phyloP scores from a whole-genome alignment of 2,329 filamentous ascomycete genomes.

The Alternaria novae-zelandiae region DNA sequence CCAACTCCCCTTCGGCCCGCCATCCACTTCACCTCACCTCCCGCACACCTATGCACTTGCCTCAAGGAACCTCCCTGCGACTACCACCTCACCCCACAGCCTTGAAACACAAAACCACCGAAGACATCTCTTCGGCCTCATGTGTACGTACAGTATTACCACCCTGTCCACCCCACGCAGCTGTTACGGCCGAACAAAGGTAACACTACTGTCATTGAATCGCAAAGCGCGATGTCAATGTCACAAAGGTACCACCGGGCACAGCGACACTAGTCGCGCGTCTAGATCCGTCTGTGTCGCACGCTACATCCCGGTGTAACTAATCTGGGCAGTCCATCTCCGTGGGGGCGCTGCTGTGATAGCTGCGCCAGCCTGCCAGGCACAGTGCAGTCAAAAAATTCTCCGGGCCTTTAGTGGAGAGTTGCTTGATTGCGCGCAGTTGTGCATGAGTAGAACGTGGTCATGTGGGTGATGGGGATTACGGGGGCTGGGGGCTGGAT shows the following conservation, averaged over 20 bases:
- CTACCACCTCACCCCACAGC: neutral
- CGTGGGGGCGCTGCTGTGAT: neutral
- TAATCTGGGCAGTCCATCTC: neutral
- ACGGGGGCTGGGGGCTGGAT: neutral
- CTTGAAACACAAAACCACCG: neutral
- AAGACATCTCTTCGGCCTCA: neutral
- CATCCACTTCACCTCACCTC: neutral
- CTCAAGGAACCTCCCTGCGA: neutral
- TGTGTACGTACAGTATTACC: neutral
- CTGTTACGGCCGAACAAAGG: neutral
- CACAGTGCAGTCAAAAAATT: neutral
- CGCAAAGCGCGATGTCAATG: neutral
- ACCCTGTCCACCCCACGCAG: neutral
- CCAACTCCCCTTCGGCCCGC: neutral
- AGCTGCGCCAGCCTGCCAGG: neutral
- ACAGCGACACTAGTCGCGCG: neutral
- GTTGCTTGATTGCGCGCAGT: neutral
- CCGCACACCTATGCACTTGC: neutral
- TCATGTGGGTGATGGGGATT: neutral
- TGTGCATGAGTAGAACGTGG: neutral
- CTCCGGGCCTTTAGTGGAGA: neutral
- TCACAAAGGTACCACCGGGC: neutral
- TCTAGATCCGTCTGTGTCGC: neutral
- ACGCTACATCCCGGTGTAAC: neutral
- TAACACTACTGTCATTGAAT: neutral